phyloP scores from a whole-genome alignment of 2,329 filamentous ascomycete genomes.

The Drechmeria coniospora region DNA sequence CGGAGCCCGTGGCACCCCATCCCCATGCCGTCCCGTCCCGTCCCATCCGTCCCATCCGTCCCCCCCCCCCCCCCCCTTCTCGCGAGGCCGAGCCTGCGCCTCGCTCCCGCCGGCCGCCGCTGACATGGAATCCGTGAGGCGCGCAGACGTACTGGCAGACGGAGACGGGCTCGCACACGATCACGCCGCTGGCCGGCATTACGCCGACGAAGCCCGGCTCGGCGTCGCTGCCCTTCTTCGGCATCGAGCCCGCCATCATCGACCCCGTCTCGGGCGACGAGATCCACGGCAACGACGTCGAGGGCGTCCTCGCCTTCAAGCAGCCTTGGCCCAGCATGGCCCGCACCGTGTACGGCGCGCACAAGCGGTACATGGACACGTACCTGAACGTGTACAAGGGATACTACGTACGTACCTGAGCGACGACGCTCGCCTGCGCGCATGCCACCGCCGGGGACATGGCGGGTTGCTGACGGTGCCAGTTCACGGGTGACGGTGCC shows the following conservation, averaged over 20 bases:
- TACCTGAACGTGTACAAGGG: constrained; percentile 97
- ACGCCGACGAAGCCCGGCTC: constrained; percentile 95
- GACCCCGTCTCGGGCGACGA: constrained; percentile 91
- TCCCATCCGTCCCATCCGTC: no score
- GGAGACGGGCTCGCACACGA: constrained; percentile 92
- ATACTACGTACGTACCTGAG: constrained; percentile 64
- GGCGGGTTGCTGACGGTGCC: constrained; percentile 1
- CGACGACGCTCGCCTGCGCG: neutral
- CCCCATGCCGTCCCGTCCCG: no score
- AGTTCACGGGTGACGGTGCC: constrained; percentile 89
- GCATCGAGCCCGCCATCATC: constrained; percentile 93
- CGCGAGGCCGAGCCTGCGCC: no score
- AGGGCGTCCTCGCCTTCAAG: constrained; percentile 94
- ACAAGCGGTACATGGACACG: constrained; percentile 98
- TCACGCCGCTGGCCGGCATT: constrained; percentile 80
- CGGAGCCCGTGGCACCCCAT: no score
- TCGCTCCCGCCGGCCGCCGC: no score
- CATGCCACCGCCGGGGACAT: neutral
- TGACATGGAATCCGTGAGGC: constrained; percentile 8
- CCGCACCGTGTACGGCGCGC: constrained; percentile 90
- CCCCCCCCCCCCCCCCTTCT: no score
- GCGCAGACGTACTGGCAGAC: constrained; percentile 97
- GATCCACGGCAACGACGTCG: constrained; percentile 88
- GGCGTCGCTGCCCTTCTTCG: constrained; percentile 93
- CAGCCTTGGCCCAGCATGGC: constrained; percentile 98